Conservation (phyloP, 176 grass and related monocot species). For the Triticum monococcum region DNA sequence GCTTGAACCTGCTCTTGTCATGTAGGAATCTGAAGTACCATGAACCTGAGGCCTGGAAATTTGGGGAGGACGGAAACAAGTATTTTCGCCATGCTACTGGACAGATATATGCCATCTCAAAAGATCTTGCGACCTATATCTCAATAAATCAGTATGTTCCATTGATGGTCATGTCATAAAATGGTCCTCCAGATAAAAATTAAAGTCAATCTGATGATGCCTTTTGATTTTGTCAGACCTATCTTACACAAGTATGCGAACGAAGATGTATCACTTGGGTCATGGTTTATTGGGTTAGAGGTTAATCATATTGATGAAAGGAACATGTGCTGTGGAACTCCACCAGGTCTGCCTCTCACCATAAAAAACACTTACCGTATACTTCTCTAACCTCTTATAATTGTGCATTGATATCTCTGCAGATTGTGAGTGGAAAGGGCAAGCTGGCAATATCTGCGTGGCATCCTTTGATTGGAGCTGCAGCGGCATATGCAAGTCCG, state of each 20-base stretch:
- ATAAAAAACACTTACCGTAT: not conserved
- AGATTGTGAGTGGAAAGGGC: conserved; percentile 89
- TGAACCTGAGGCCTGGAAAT: conserved; percentile 89
- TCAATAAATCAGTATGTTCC: conserved; percentile 88
- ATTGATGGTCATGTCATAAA: conserved; percentile 5
- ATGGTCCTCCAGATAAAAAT: not conserved
- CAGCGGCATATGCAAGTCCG: conserved; percentile 86
- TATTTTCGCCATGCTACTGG: conserved; percentile 93
- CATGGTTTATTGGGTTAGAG: conserved; percentile 91
- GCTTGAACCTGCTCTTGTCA: conserved; percentile 19
- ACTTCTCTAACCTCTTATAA: conserved; percentile 5
- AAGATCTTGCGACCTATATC: conserved; percentile 91
- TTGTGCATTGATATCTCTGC: not conserved
- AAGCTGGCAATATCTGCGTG: conserved; percentile 70
- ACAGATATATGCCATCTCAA: conserved; percentile 89
- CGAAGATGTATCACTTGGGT: conserved; percentile 86
- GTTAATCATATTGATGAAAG: conserved; percentile 88
- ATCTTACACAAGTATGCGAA: conserved; percentile 95
- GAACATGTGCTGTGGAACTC: conserved; percentile 94
- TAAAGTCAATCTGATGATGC: not conserved
- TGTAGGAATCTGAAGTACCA: conserved; percentile 90
- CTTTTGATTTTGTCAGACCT: conserved; percentile 50
- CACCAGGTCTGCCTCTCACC: conserved; percentile 55
- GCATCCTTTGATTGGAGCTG: conserved; percentile 90
- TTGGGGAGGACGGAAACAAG: conserved; percentile 94